These are phyloP conservation scores for Piloderma croceum DNA, from an alignment of 768 basidiomycete genomes.

Conservation along the genomic window DNA sequence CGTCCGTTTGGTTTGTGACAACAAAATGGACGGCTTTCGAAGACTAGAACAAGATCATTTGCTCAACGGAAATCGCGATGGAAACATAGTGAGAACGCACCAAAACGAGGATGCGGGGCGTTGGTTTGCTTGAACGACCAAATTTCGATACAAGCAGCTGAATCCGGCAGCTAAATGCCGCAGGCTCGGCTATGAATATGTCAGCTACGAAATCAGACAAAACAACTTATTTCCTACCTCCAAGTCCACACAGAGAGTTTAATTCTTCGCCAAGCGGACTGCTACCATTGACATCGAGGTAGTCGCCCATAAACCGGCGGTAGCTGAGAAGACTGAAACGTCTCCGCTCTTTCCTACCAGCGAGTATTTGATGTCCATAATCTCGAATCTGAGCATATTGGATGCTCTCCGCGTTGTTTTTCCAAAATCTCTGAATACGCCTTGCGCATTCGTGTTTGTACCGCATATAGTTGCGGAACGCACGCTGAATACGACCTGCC, in stretches of 20 bases:
- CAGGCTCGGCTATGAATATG: constrained; percentile 57
- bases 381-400: constrained; percentile 89
- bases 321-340: constrained; percentile 92
- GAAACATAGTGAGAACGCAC: constrained; percentile 42
- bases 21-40: constrained; percentile 81
- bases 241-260: constrained; percentile 63
- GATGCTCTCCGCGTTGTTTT: constrained; percentile 91
- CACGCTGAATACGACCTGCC: constrained; percentile 94
- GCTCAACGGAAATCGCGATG: no score
- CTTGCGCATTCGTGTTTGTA: constrained; percentile 93
- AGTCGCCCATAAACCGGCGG: constrained; percentile 93
- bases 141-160: constrained; percentile 83
- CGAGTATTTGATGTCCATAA: constrained; percentile 90
- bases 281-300: constrained; percentile 84
- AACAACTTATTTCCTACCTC: constrained; percentile 45
- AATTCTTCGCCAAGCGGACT: constrained; percentile 74
- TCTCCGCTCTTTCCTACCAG: constrained; percentile 86
- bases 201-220: neutral
- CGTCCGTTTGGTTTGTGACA: constrained; percentile 56
- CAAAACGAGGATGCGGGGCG: constrained; percentile 84
- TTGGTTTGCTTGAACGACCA: constrained; percentile 83
- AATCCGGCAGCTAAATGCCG: constrained; percentile 76
- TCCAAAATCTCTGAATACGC: constrained; percentile 98
- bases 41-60: constrained; percentile 47
- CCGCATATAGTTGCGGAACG: constrained; percentile 92